These are phyloP conservation scores for Paramecium primaurelia DNA, from an alignment of 73 alveolate species.

Conservation along the genomic window DNA sequence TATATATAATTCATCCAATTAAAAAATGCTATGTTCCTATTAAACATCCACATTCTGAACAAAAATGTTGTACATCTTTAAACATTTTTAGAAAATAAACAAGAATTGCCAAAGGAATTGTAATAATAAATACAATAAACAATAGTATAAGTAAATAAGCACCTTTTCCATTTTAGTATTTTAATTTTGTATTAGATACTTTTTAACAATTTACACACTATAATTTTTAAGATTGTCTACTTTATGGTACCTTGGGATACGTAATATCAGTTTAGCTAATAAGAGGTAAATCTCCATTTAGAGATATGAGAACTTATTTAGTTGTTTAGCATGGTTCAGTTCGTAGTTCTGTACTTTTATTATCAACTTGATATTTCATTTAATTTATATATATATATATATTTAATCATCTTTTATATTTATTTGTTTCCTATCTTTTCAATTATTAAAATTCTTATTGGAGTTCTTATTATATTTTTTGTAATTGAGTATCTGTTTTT, in stretches of 20 bases:
- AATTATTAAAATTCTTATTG: background rate
- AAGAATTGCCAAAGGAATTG: background rate
- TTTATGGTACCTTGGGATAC: background rate
- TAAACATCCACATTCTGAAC: background rate
- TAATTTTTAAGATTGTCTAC: background rate
- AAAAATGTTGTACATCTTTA: background rate
- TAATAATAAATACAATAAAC: background rate
- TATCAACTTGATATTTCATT: background rate
- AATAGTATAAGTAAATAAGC: background rate
- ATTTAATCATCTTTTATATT: slow-evolving; percentile 10
- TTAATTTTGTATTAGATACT: background rate
- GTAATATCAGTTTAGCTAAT: background rate
- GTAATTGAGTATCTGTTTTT: background rate
- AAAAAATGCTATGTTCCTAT: background rate
- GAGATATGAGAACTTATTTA: background rate
- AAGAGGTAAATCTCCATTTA: background rate
- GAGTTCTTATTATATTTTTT: background rate
- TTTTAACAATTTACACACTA: background rate
- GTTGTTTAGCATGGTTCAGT: background rate
- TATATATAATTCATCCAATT: background rate
- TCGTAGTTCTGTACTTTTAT: background rate
- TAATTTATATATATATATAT: background rate
- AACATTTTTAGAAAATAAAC: background rate
- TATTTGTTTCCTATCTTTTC: background rate
- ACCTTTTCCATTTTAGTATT: background rate